Conservation (phyloP, 495 filamentous ascomycete species). For the Hypoxylon fuscum region DNA sequence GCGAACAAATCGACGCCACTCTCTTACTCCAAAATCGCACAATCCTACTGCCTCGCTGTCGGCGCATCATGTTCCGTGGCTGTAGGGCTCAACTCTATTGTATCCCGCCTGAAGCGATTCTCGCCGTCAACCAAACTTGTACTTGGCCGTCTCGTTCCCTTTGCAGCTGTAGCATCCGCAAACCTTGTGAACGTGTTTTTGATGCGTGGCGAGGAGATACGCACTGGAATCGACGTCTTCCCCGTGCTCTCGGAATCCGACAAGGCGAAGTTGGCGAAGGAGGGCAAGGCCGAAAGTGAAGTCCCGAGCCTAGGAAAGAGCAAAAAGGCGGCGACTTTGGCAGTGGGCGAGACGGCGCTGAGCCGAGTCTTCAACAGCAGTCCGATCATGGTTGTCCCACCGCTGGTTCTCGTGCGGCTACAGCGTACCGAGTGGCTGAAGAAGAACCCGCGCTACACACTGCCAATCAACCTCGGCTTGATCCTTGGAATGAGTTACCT, state of each 20-base stretch:
- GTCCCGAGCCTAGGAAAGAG: slow-evolving; percentile 80
- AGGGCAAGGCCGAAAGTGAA: slow-evolving; percentile 65
- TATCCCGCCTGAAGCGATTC: slow-evolving; percentile 81
- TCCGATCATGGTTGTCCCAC: slow-evolving; percentile 95
- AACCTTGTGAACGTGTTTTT: slow-evolving; percentile 94
- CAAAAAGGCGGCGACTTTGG: slow-evolving; percentile 83
- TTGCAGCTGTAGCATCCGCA: slow-evolving; percentile 91
- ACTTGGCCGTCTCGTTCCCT: slow-evolving; percentile 86
- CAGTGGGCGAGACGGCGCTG: slow-evolving; percentile 90
- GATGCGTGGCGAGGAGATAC: slow-evolving; percentile 96
- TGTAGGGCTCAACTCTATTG: slow-evolving; percentile 87
- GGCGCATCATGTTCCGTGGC: slow-evolving; percentile 92
- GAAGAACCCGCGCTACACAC: slow-evolving; percentile 71
- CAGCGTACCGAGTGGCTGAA: slow-evolving; percentile 81
- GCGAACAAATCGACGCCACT: slow-evolving; percentile 95
- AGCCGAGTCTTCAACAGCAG: slow-evolving; percentile 90
- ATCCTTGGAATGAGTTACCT: slow-evolving; percentile 84
- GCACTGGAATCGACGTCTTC: slow-evolving; percentile 93
- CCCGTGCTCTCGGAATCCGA: slow-evolving; percentile 70
- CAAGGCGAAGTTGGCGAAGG: slow-evolving; percentile 60
- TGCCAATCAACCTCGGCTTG: slow-evolving; percentile 84
- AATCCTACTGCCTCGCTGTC: slow-evolving; percentile 93
- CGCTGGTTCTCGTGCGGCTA: slow-evolving; percentile 81
- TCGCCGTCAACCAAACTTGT: slow-evolving; percentile 76
- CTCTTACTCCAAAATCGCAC: slow-evolving; percentile 76